Percentiles rank a stretch among this genome's conserved stretches.
Evolutionary conservation across 768 basidiomycete genomes (phyloP).

Genomic region (Candolleomyces efflorescens): DNA sequence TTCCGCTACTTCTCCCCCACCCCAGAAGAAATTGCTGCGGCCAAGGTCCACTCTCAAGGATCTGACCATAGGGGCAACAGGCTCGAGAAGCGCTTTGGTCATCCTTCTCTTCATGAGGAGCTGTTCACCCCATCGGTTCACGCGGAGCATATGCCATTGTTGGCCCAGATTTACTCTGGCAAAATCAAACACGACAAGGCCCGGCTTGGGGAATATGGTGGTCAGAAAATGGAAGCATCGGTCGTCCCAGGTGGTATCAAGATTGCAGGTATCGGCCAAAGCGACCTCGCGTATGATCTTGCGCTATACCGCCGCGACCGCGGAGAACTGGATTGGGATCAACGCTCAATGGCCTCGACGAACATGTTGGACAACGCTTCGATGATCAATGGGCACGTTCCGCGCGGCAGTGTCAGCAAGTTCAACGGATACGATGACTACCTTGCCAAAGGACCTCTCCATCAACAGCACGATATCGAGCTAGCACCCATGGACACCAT

Average conservation of each 20-base stretch:
- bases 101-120: constrained; percentile 85
- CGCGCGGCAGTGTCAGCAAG: constrained; percentile 23
- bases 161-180: constrained; percentile 73
- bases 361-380: constrained; percentile 46
- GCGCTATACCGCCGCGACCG: constrained; percentile 71
- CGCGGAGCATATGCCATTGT: constrained; percentile 76
- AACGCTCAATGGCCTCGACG: constrained; percentile 64
- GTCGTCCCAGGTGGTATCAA: constrained; percentile 75
- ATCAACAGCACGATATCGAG: constrained; percentile 40
- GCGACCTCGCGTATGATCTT: constrained; percentile 82
- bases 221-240: constrained; percentile 69
- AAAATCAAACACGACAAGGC: constrained; percentile 60
- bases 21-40: constrained; percentile 66
- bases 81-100: constrained; percentile 90
- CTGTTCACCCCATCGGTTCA: constrained; percentile 89
- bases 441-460: constrained; percentile 42
- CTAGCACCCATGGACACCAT: constrained; percentile 54
- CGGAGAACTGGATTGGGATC: constrained; percentile 88
- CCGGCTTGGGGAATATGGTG: constrained; percentile 75
- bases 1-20: constrained; percentile 88
- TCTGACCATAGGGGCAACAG: constrained; percentile 69
- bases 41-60: constrained; percentile 75
- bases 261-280: constrained; percentile 80
- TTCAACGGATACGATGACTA: constrained; percentile 52
- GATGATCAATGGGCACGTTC: constrained; percentile 36